Base-by-base conservation (phyloP, 352 stramenopile genomes). In the Pythium aphanidermatum region DNA sequence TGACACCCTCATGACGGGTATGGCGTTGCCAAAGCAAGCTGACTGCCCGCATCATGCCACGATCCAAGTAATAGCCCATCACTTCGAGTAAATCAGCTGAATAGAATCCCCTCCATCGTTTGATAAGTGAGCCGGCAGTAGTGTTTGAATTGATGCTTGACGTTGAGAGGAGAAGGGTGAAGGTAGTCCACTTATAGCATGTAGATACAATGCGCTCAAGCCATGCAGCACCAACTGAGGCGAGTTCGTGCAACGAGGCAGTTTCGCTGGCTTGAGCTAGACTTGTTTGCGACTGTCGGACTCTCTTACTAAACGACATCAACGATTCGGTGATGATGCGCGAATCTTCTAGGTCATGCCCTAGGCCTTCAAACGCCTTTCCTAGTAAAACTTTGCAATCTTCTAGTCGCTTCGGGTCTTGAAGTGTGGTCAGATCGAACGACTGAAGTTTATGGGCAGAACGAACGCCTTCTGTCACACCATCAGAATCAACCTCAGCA, bases 121-220 rank as follows among this genome's bases (percentile, higher is more conserved):
- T 42, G 39, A 3, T 34, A 3, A 68, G 33, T 17, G 58, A 48
- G 5, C 46, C 41, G 7, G 48, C 20, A 13, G 23, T 27, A 26
- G 10, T 48, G 25, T 5, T 41, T 10, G 19, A n/a, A n/a, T n/a
- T 11, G 52, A 46, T 13, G 30, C 36, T 30, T 20, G 47, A 16
- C 41, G 68, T 70, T 5, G 44, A 48, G 9, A 67, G 38, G 3
- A 89, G 48, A 26, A 87, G 52, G 46, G 81, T 71, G 38, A 89
- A 89, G 11, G 76, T 85, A 12, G 73, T 84, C 74, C 76, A 89
- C 24, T 66, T 65, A 46, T 84, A 82, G 13, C 66, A 81, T 11
- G 28, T 46, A 3, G 42, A 45, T 5, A 33, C 43, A 24, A 67
- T 63, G 2, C 23, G 24, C 26, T 62, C 44, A 3, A 59, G 32